Percentiles rank a stretch among this genome's conserved stretches.
Evolutionary conservation across 306 rosid species (phyloP).

Genomic region (Vicia villosa): DNA sequence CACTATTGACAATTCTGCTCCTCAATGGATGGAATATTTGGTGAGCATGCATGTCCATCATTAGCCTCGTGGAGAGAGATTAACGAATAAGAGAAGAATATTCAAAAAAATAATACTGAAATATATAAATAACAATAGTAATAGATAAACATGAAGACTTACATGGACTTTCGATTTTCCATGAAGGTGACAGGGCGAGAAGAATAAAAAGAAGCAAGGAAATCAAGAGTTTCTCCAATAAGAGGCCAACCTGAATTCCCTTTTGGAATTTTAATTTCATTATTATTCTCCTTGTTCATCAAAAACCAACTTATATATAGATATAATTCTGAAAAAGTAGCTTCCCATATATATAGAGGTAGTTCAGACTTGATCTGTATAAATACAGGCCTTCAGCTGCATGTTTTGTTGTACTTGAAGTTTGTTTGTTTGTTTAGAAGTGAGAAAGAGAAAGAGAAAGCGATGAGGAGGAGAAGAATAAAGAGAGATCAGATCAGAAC

Average conservation of each 20-base stretch:
- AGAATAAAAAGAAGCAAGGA: constrained; percentile 77
- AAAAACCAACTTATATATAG: constrained; percentile 39
- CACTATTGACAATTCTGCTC: not conserved
- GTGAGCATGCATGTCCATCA: constrained; percentile 16
- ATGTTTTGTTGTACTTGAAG: not conserved
- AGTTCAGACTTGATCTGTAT: not conserved
- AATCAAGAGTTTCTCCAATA: constrained; percentile 84
- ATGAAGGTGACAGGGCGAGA: constrained; percentile 76
- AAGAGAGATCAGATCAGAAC: not conserved
- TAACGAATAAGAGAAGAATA: not conserved
- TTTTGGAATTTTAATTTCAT: constrained; percentile 48
- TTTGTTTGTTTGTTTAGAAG: not conserved
- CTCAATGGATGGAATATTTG: not conserved
- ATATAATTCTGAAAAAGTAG: not conserved
- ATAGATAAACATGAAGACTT: constrained; percentile 32
- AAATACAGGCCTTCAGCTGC: not conserved
- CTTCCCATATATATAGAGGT: not conserved
- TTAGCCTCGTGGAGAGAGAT: constrained; percentile 10
- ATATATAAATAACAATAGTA: too few relatives aligned
- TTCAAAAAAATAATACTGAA: not conserved
- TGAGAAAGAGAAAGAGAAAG: not conserved
- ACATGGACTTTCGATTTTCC: constrained; percentile 86
- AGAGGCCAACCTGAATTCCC: constrained; percentile 88
- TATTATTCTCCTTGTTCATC: constrained; percentile 14
- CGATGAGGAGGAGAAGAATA: not conserved